Base-by-base conservation (phyloP, 176 grass and related monocot genomes). In the Hordeum marinum region DNA sequence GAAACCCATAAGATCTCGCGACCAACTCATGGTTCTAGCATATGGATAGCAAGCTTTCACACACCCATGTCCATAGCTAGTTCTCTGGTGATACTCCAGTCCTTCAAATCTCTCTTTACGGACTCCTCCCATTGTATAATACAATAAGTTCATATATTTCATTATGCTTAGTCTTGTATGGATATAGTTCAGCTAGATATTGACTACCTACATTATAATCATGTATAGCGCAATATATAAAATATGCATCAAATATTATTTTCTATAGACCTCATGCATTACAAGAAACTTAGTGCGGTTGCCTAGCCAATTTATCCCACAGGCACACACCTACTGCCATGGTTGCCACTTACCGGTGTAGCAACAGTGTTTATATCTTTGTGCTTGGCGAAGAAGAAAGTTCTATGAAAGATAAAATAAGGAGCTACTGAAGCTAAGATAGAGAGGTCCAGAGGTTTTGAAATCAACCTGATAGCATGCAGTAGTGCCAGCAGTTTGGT, bases 381-480 rank as follows among this genome's bases (percentile, higher is more conserved):
- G 14, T 39, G 43, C 57, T 63, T 43, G 24, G 39, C 20, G 21
- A 78, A 57, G 36, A 34, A 58, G 7, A 55, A 39, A 63, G 2
- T 20, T 59, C 4, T 75, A 45, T n/a, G 1, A 27, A 84, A 83
- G 70, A 15, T 41, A n/a, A 74, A 72, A 65, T 34, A 50, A 17
- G 46, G 45, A 24, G 60, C 20, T 42, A 82, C 39, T 25, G 34
- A 82, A 45, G 63, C 11, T 82, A 23, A 63, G 37, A 82, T 77
- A 43, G 8, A 80, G 41, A 31, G 15, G 39, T 63, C 4, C 15
- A 84, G 31, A 80, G 62, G 40, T 32, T 80, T 75, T 27, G 11
- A 85, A 21, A 75, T 46, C 74, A 85, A 97, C 90, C 88, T 94
- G 90, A 77, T 94, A 92, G 88, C 88, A 94, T 74, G 84, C 60